Conservation (phyloP, 2,329 filamentous ascomycete species). For the Beauveria scarabaeidicola region DNA sequence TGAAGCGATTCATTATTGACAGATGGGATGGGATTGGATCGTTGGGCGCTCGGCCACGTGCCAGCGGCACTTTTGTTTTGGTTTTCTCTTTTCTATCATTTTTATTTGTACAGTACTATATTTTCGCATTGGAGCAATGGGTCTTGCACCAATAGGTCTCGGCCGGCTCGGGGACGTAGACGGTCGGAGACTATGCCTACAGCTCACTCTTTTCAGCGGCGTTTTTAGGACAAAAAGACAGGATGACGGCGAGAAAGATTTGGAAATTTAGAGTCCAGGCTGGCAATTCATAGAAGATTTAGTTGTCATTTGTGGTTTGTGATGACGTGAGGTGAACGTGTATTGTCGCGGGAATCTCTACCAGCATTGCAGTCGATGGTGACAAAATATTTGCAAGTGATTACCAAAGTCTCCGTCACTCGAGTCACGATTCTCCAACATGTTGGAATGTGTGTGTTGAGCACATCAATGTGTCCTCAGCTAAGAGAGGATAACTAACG, state of each 20-base stretch:
- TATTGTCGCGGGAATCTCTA: no score
- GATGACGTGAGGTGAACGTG: neutral
- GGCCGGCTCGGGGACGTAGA: conserved; percentile 7
- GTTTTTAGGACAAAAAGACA: conserved; percentile 5
- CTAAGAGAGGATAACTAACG: no score
- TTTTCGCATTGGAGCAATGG: conserved; percentile 4
- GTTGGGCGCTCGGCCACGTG: neutral
- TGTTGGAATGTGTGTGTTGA: neutral
- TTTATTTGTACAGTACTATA: conserved; percentile 10
- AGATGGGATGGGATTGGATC: neutral
- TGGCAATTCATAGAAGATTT: neutral
- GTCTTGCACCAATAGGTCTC: conserved; percentile 3
- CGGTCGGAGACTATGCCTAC: neutral
- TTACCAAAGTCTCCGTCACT: no score
- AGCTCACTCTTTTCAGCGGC: conserved; percentile 7
- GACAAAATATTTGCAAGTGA: no score
- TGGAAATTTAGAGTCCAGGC: conserved; percentile 7
- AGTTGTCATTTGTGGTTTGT: neutral
- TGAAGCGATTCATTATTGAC: neutral
- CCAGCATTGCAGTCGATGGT: no score
- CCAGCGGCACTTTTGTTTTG: conserved; percentile 13
- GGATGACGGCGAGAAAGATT: conserved; percentile 5
- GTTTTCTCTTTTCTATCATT: neutral
- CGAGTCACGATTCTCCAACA: no score
- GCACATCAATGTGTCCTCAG: neutral